These are phyloP conservation scores for Pyricularia sp. DNA, from an alignment of 2,329 filamentous ascomycete genomes.

Conservation along the genomic window DNA sequence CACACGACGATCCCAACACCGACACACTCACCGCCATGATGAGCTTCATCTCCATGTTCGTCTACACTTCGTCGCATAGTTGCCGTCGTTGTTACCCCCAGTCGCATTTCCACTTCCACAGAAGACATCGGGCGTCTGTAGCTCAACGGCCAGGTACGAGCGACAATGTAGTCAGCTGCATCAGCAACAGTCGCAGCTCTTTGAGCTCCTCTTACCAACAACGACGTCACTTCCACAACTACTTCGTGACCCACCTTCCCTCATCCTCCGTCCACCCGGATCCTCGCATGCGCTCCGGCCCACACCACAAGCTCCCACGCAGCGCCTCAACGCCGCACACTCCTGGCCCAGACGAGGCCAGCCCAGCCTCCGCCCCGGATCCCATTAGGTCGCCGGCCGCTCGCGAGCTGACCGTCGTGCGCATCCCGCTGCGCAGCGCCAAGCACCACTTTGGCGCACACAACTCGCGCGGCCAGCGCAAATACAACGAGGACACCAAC, in stretches of 20 bases:
- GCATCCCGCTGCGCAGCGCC: slow-evolving; percentile 82
- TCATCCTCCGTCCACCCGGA: slow-evolving; percentile 89
- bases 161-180: not conserved
- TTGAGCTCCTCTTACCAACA: slow-evolving; percentile 6
- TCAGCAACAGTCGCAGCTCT: not conserved
- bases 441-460: slow-evolving; percentile 91
- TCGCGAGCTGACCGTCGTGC: slow-evolving; percentile 81
- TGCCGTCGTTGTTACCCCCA: not conserved
- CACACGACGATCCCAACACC: not conserved
- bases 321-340: slow-evolving; percentile 72
- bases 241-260: slow-evolving; percentile 92
- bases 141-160: not conserved
- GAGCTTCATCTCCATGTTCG: slow-evolving; percentile 9
- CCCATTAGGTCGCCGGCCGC: slow-evolving; percentile 43
- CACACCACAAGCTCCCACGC: slow-evolving; percentile 76
- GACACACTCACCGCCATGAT: slow-evolving; percentile 10
- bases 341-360: slow-evolving; percentile 36
- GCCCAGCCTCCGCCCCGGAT: slow-evolving; percentile 36
- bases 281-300: slow-evolving; percentile 47
- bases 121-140: not conserved
- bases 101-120: not conserved
- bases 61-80: slow-evolving; percentile 1
- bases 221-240: slow-evolving; percentile 67
- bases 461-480: slow-evolving; percentile 65
- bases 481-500: slow-evolving; percentile 86